phyloP scores from a whole-genome alignment of 768 basidiomycete species.

The Suillus sp. region DNA sequence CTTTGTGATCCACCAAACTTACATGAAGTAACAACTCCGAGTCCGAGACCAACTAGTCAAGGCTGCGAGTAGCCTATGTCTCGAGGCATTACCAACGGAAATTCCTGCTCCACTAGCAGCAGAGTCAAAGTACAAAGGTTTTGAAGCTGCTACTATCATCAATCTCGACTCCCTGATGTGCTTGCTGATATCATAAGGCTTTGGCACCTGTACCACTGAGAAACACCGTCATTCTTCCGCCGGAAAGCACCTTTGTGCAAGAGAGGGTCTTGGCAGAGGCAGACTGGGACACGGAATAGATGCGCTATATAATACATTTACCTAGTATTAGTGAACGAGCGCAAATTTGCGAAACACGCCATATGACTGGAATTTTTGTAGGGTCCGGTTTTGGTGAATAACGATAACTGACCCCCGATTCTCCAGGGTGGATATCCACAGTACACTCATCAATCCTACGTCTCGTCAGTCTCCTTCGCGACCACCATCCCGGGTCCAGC shows the following conservation, averaged over 20 bases:
- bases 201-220: neutral
- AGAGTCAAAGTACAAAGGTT: neutral
- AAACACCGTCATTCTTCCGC: neutral
- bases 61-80: no score
- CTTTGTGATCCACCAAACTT: no score
- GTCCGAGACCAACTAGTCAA: no score
- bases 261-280: neutral
- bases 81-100: no score
- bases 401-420: no score
- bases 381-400: no score
- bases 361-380: neutral
- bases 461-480: conserved; percentile 32
- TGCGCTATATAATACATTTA: neutral
- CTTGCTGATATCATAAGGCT: neutral
- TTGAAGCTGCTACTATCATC: neutral
- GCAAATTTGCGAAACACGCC: neutral
- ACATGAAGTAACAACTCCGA: no score
- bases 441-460: neutral
- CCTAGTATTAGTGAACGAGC: neutral
- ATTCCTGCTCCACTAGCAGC: no score
- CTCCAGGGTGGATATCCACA: neutral
- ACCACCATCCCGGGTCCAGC: conserved; percentile 39
- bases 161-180: neutral
- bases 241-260: neutral
- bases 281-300: neutral